phyloP scores from a whole-genome alignment of 2,329 filamentous ascomycete genomes.

The Verticillium longisporum region DNA sequence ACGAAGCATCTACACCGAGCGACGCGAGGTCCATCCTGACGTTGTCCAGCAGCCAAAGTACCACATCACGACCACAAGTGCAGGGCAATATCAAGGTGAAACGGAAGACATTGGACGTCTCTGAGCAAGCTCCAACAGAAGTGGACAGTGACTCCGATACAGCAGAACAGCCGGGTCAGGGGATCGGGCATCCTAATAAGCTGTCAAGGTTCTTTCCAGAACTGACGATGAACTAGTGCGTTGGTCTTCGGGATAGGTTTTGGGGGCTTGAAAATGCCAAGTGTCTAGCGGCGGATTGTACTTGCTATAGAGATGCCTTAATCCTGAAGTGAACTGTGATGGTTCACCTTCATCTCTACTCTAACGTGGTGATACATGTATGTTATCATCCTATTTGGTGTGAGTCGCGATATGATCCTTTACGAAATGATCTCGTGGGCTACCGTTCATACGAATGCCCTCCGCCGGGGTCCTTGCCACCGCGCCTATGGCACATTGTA shows the following conservation, averaged over 20 bases:
- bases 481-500: no score
- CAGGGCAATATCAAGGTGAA: slow-evolving; percentile 14
- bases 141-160: slow-evolving; percentile 11
- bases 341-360: no score
- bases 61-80: slow-evolving; percentile 3
- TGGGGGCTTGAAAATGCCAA: no score
- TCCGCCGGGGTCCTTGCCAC: no score
- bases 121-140: slow-evolving; percentile 3
- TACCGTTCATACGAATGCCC: no score
- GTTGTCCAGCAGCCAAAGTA: slow-evolving; percentile 7
- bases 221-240: slow-evolving; percentile 9
- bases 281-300: not conserved
- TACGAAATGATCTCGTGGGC: no score
- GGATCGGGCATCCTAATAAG: slow-evolving; percentile 13
- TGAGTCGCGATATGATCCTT: no score
- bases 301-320: not conserved
- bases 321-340: no score
- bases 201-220: slow-evolving; percentile 13
- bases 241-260: not conserved
- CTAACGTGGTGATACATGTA: no score
- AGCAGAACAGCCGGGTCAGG: slow-evolving; percentile 6
- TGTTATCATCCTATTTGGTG: no score
- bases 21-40: slow-evolving; percentile 8
- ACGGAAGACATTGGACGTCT: slow-evolving; percentile 3
- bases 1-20: slow-evolving; percentile 5